Percentiles rank a stretch among this genome's conserved stretches.
These are phyloP conservation scores for Chlamydomonas applanata DNA, from an alignment of 139 green algal species.

Conservation along the genomic window DNA sequence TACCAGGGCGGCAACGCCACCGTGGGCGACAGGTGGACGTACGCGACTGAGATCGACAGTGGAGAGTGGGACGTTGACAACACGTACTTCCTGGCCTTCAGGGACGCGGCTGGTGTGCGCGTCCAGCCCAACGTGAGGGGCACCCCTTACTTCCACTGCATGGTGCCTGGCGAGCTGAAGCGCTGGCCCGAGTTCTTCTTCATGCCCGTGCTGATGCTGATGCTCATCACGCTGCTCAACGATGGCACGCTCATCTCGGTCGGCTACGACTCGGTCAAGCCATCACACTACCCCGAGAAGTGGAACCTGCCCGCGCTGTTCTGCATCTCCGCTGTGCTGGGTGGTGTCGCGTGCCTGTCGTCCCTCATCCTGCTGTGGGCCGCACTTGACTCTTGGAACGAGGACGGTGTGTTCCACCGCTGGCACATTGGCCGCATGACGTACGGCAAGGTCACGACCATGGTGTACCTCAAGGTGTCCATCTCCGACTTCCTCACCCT, in stretches of 20 bases:
- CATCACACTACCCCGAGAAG: slow-evolving; percentile 73
- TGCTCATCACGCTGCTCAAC: slow-evolving; percentile 92
- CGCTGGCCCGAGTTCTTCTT: slow-evolving; percentile 70
- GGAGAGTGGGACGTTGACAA: too few relatives aligned
- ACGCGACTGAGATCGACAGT: too few relatives aligned
- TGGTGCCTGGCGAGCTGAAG: neutral
- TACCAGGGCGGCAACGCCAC: too few relatives aligned
- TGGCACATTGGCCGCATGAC: slow-evolving; percentile 43
- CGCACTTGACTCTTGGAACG: slow-evolving; percentile 59
- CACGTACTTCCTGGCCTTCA: too few relatives aligned
- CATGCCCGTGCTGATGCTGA: slow-evolving; percentile 83
- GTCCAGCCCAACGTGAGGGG: too few relatives aligned
- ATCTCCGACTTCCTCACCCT: slow-evolving; percentile 86
- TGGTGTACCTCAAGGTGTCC: slow-evolving; percentile 86
- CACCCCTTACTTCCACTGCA: neutral
- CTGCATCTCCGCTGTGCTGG: slow-evolving; percentile 67
- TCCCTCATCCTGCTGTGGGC: slow-evolving; percentile 77
- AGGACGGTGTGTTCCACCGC: slow-evolving; percentile 19
- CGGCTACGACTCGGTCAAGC: slow-evolving; percentile 79
- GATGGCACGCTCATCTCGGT: slow-evolving; percentile 86
- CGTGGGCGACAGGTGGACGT: too few relatives aligned
- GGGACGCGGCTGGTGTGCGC: too few relatives aligned
- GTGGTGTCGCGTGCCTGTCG: slow-evolving; percentile 64
- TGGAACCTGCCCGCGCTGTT: slow-evolving; percentile 74
- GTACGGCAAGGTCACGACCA: slow-evolving; percentile 68